These are phyloP conservation scores for Termitomyces sp. DNA, from an alignment of 768 basidiomycete genomes.

Conservation along the genomic window DNA sequence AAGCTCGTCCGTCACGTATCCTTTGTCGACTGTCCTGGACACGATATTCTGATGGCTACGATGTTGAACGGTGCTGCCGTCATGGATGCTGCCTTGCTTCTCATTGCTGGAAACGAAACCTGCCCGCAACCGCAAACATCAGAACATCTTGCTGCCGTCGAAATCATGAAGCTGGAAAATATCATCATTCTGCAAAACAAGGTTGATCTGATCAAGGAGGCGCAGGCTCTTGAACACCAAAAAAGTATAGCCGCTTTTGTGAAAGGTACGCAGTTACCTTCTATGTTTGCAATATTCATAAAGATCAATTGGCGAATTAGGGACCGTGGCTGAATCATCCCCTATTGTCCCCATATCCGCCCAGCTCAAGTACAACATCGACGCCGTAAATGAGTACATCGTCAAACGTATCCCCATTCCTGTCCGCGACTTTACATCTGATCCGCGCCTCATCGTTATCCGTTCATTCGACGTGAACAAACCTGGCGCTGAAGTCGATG, in stretches of 20 bases:
- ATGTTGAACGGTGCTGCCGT: slow-evolving; percentile 99
- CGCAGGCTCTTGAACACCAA: slow-evolving; percentile 91
- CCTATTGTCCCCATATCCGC: slow-evolving; percentile 99
- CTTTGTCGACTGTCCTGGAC: slow-evolving; percentile 96
- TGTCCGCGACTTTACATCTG: slow-evolving; percentile 85
- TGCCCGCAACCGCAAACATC: slow-evolving; percentile 99
- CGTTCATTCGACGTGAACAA: slow-evolving; percentile 99
- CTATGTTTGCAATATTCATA: background rate
- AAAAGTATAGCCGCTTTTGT: slow-evolving; percentile 96
- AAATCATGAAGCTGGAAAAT: slow-evolving; percentile 98
- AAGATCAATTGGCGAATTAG: slow-evolving; percentile 34
- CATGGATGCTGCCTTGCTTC: slow-evolving; percentile 97
- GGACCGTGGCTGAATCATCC: slow-evolving; percentile 94
- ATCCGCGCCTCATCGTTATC: slow-evolving; percentile 95
- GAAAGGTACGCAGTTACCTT: slow-evolving; percentile 53
- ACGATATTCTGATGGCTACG: slow-evolving; percentile 99
- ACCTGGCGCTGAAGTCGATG: slow-evolving; percentile 94
- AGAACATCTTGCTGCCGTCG: slow-evolving; percentile 97
- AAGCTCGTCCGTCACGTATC: slow-evolving; percentile 94
- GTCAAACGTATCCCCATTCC: slow-evolving; percentile 96
- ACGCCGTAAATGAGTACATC: slow-evolving; percentile 98
- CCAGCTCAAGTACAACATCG: slow-evolving; percentile 98
- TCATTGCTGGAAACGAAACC: slow-evolving; percentile 97
- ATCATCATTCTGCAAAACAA: slow-evolving; percentile 99
- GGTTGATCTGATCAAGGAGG: slow-evolving; percentile 96